Evolutionary conservation across 192 early-diverging fungal genomes (phyloP).

Genomic region (Coemansia sp.): DNA sequence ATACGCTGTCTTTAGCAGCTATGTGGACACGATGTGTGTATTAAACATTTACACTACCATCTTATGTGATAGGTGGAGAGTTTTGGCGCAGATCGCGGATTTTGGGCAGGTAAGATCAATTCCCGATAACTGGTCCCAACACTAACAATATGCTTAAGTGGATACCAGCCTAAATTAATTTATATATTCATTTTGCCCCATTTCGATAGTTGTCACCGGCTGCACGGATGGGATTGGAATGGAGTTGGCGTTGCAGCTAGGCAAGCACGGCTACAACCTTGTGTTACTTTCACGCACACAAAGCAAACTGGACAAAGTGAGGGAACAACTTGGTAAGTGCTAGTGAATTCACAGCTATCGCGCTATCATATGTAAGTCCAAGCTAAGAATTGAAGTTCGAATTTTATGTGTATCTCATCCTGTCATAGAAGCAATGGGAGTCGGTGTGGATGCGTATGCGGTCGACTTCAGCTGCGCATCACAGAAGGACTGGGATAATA

Average conservation of each 20-base stretch:
- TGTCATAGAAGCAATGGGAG: slow-evolving; percentile 20
- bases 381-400: no score
- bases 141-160: background rate
- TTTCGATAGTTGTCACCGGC: slow-evolving; percentile 76
- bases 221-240: slow-evolving; percentile 96
- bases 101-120: slow-evolving; percentile 53
- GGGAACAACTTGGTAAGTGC: slow-evolving; percentile 59
- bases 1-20: background rate
- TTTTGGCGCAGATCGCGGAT: slow-evolving; percentile 50
- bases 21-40: background rate
- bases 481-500: slow-evolving; percentile 25
- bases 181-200: no score
- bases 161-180: no score
- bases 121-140: background rate
- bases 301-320: slow-evolving; percentile 73
- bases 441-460: slow-evolving; percentile 33
- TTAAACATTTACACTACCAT: background rate
- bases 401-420: no score
- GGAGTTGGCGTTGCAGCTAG: slow-evolving; percentile 88
- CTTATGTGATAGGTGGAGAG: slow-evolving; percentile 25
- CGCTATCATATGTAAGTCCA: no score
- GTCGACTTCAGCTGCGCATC: slow-evolving; percentile 43
- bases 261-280: slow-evolving; percentile 77
- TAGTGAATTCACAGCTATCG: background rate
- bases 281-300: slow-evolving; percentile 79